These are phyloP conservation scores for Sphagnurus paluster DNA, from an alignment of 1,284 basidiomycete genomes.

Conservation along the genomic window DNA sequence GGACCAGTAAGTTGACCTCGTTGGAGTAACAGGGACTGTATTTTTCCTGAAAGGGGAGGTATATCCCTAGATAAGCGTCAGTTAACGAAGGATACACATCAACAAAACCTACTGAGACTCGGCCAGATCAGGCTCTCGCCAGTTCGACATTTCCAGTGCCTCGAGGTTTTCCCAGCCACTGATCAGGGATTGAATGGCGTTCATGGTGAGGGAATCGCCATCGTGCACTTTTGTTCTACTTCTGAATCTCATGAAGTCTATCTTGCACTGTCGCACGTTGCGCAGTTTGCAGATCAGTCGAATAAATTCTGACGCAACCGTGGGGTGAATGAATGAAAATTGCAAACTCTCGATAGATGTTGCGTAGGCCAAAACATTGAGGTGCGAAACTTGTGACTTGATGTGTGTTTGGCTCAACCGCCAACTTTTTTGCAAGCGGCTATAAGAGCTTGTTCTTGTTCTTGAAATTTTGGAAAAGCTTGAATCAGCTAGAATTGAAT, in stretches of 20 bases:
- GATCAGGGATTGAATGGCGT: constrained; percentile 1
- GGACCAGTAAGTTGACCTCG: not conserved
- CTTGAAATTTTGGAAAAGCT: too few relatives aligned
- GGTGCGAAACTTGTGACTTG: too few relatives aligned
- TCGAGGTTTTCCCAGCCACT: constrained; percentile 3
- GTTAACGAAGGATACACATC: too few relatives aligned
- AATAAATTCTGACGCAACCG: not conserved
- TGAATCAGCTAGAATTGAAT: too few relatives aligned
- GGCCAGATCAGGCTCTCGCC: not conserved
- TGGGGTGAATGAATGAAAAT: constrained; percentile 1
- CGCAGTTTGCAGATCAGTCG: not conserved
- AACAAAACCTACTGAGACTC: too few relatives aligned
- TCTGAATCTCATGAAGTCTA: not conserved
- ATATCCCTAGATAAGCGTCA: too few relatives aligned
- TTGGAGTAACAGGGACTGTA: not conserved
- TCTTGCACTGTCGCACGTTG: constrained; percentile 1
- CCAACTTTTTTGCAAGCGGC: too few relatives aligned
- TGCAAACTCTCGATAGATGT: not conserved
- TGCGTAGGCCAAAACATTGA: constrained; percentile 4
- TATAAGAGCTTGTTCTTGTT: too few relatives aligned
- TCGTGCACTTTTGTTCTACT: constrained; percentile 2
- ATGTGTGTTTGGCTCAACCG: too few relatives aligned
- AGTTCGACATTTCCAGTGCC: not conserved
- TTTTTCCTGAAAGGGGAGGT: not conserved
- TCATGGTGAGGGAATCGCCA: constrained; percentile 1